Conservation (phyloP, 352 stramenopile species). For the Pythium rhizo-oryzae region DNA sequence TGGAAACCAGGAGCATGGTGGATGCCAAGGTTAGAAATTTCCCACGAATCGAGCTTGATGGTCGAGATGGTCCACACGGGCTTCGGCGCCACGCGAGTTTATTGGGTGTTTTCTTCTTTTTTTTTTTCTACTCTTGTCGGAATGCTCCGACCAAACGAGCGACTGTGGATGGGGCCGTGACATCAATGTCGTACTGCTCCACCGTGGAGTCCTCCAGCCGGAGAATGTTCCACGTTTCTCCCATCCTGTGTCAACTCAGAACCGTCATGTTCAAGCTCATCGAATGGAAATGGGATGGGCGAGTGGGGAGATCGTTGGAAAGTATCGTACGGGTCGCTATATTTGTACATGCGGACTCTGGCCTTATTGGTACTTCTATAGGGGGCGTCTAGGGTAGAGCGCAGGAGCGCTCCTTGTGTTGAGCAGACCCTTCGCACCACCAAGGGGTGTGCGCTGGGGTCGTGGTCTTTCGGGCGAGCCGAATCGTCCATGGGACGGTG, state of each 20-base stretch:
- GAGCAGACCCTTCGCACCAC: neutral
- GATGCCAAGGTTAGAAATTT: too few relatives aligned
- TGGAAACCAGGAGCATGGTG: neutral
- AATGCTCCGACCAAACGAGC: too few relatives aligned
- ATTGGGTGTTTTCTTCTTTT: too few relatives aligned
- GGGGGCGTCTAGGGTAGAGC: slow-evolving; percentile 12
- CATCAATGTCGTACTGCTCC: too few relatives aligned
- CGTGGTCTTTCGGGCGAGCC: neutral
- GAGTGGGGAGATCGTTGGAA: neutral
- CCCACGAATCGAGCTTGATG: too few relatives aligned
- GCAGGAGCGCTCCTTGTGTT: neutral
- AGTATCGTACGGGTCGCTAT: slow-evolving; percentile 10
- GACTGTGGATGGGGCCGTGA: too few relatives aligned
- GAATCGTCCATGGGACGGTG: neutral
- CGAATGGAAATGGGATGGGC: neutral
- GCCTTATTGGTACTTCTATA: slow-evolving; percentile 25
- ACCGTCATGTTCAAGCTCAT: neutral
- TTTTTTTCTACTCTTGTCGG: too few relatives aligned
- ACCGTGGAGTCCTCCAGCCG: too few relatives aligned
- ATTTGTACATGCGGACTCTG: slow-evolving; percentile 16
- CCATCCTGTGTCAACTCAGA: neutral
- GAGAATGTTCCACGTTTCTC: neutral
- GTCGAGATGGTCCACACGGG: too few relatives aligned
- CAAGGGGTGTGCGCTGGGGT: neutral
- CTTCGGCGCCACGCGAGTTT: too few relatives aligned